A percentile compares a stretch with the other conserved stretches of the same genome.
Evolutionary conservation across 1,284 basidiomycete genomes (phyloP).

Genomic region (Papiliotrema nemorosa): DNA sequence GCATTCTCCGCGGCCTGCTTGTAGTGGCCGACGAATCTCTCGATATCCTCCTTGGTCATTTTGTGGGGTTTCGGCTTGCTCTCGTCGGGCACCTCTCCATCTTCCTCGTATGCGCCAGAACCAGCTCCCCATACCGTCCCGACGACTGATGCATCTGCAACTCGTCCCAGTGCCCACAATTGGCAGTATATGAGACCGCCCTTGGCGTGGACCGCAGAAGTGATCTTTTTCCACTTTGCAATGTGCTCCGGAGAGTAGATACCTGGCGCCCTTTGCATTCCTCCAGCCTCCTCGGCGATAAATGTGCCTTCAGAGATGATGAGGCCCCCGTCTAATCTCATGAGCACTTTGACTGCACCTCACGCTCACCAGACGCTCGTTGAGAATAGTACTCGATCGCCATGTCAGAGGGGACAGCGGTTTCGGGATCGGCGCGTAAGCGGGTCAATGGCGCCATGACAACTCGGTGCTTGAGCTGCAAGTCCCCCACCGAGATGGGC

Average conservation of each 20-base stretch:
- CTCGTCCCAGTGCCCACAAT: conserved; percentile 54
- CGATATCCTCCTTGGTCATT: conserved; percentile 37
- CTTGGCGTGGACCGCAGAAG: conserved; percentile 53
- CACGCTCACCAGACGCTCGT: conserved; percentile 34
- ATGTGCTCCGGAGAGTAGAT: conserved; percentile 35
- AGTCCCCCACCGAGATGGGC: conserved; percentile 25
- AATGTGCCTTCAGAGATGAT: conserved; percentile 12
- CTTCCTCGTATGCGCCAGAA: no score
- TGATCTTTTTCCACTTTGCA: conserved; percentile 44
- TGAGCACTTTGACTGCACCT: conserved; percentile 2
- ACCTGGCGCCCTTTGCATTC: conserved; percentile 10
- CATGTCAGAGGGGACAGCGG: conserved; percentile 23
- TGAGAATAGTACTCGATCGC: conserved; percentile 43
- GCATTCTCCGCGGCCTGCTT: conserved; percentile 55
- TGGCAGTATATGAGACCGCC: conserved; percentile 54
- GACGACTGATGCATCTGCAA: conserved; percentile 27
- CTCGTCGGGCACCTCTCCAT: no score
- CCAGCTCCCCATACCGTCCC: background rate
- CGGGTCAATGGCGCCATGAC: conserved; percentile 47
- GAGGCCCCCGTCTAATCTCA: background rate
- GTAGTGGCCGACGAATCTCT: conserved; percentile 53
- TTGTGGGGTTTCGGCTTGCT: conserved; percentile 8
- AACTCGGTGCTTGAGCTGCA: conserved; percentile 40
- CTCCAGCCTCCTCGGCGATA: conserved; percentile 7
- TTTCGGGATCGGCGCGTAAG: conserved; percentile 23